Evolutionary conservation across 306 rosid species (phyloP).

Genomic region (Purshia tridentata): DNA sequence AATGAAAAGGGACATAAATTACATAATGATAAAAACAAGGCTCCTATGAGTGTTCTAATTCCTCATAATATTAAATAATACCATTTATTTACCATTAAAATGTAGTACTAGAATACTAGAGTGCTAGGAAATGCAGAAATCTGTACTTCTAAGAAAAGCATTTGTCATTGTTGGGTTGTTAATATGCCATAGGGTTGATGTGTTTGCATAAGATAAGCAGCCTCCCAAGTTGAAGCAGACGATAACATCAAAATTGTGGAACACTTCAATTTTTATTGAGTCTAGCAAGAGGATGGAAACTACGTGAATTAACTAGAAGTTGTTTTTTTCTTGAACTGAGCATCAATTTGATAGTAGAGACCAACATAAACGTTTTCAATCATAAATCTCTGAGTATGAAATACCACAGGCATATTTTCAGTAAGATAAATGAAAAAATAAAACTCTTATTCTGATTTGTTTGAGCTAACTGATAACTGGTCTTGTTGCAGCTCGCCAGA

Average conservation of each 20-base stretch:
- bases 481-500: constrained; percentile 76
- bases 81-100: not conserved
- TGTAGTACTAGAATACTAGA: not conserved
- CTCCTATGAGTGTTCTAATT: not conserved
- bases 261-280: not conserved
- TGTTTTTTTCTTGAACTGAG: not conserved
- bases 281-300: not conserved
- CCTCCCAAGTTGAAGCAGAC: not conserved
- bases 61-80: not conserved
- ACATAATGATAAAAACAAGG: too few species aligned
- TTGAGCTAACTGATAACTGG: constrained; percentile 23
- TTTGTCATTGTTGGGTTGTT: not conserved
- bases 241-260: not conserved
- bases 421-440: too few species aligned
- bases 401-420: not conserved
- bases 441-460: not conserved
- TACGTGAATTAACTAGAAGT: not conserved
- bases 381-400: not conserved
- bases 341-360: not conserved
- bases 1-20: too few species aligned
- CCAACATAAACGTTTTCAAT: not conserved
- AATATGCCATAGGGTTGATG: too few species aligned
- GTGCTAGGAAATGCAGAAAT: not conserved
- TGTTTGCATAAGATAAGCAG: too few species aligned
- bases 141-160: not conserved